Evolutionary conservation across 2,329 filamentous ascomycete species (phyloP), one percentile per base, ranked within the genome.

Genomic region (Leptographium lundbergii): DNA sequence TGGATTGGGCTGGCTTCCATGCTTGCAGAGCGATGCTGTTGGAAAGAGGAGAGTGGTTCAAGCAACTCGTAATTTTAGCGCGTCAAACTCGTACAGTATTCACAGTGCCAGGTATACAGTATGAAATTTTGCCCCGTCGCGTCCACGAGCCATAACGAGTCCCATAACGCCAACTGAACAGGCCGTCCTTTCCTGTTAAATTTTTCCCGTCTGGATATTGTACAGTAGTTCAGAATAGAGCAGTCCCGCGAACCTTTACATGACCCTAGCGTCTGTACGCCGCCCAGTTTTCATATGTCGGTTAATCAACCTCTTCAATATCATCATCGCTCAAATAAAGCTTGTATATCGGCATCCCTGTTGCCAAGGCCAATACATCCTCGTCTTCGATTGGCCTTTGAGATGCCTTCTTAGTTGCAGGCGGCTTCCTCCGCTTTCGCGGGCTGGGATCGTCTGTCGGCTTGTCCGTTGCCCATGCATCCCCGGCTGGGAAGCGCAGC

Each of bases 271-370:
- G n/a, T 42, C 7, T 22, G 29, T 48, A 34, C 25, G 39, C 54
- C 22, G 22, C n/a, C 36, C 32, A 24, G 34, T 14, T 55, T 29
- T 19, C 22, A 45, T 19, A 24, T 10, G 42, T 47, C 29, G 9
- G 4, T 54, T 25, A 62, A 42, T 63, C 61, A 6, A 81, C 75
- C 66, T 91, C 88, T 69, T 91, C 87, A 68, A 94, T 92, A 74
- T 94, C 89, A 72, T 94, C 89, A 67, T 94, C 89, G 65, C 85
- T 89, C 48, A 92, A 72, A 52, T 89, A 81, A 63, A 91, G 72
- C 66, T 86, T 87, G 69, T 85, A 82, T 62, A 84, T 79, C 50
- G 77, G 73, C 63, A 79, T 67, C 9, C 63, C 60, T 5, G 29
- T 42, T 42, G 56, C 25, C 32, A 75, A 71, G 2, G 72, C 71